Evolutionary conservation across 192 early-diverging fungal species (phyloP).

Genomic region (Backusella luteola): DNA sequence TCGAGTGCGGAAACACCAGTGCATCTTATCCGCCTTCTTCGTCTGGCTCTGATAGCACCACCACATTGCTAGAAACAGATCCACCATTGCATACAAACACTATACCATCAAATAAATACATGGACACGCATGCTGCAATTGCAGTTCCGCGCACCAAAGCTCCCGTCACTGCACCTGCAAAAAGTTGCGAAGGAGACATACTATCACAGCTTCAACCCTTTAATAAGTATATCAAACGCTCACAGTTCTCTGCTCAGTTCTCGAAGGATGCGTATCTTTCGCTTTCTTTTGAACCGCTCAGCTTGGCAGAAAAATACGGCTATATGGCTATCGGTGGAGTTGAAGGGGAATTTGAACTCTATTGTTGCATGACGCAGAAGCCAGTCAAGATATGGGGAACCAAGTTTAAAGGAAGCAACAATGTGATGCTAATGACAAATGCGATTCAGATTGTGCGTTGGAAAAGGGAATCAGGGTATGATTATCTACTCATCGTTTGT

Average conservation of each 20-base stretch:
- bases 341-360: constrained; percentile 39
- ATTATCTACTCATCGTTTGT: constrained; percentile 23
- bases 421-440: constrained; percentile 32
- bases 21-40: neutral
- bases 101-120: neutral
- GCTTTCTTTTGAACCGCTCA: constrained; percentile 41
- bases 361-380: constrained; percentile 35
- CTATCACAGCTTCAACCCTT: constrained; percentile 11
- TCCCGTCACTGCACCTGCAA: neutral
- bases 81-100: neutral
- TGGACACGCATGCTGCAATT: constrained; percentile 10
- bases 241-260: constrained; percentile 9
- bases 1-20: constrained; percentile 24
- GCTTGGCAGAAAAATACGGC: constrained; percentile 44
- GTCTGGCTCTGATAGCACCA: neutral
- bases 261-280: constrained; percentile 21
- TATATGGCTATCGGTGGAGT: constrained; percentile 45
- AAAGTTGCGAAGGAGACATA: neutral
- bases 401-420: constrained; percentile 30
- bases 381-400: constrained; percentile 37
- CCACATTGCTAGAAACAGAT: constrained; percentile 9
- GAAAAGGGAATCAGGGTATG: constrained; percentile 4
- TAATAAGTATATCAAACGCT: constrained; percentile 28
- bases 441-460: constrained; percentile 30
- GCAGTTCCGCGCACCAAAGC: neutral